Evolutionary conservation across 129 eudicot genomes (phyloP), one percentile per base, ranked within the genome.

Genomic region (Dittrichia graveolens): DNA sequence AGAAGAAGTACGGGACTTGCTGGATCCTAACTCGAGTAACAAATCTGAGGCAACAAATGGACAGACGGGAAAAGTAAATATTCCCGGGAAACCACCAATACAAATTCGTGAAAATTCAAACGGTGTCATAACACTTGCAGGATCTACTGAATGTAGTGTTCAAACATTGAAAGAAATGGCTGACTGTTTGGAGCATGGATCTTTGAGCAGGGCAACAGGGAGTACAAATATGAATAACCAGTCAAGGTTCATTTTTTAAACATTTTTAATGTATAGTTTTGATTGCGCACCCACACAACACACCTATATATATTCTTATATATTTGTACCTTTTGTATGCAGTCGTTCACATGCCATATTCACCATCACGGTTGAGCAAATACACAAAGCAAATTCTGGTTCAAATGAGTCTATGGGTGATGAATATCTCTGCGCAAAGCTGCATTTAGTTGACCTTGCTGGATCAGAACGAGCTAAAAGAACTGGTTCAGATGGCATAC

Each of bases 281-380:
- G 8, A 13, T 24, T 24, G 31, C 31, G n/a, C n/a, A n/a, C n/a
- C n/a, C n/a, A n/a, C n/a, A n/a, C n/a, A n/a, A n/a, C n/a, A n/a
- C n/a, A n/a, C n/a, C n/a, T 19, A 11, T 24, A 5, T 53, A 11
- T 41, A 47, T 58, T 49, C 56, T 72, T 76, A 46, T 14, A 3
- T 18, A 3, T 66, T 13, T 16, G 64, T 18, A 13, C 38, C 47
- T 63, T 69, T 62, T 31, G 68, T 72, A 60, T 72, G 67, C 85
- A 95, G 99, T 72, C 99, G 99, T 16, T 95, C 99, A 52, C 99
- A 95, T 86, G 99, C 99, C 55, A 95, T 95, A 68, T 95, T 95
- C 82, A 95, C 99, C 11, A 90, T 95, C 61, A 88, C 99, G 15
- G 74, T 95, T 79, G 99, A 95, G 81, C 99, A 95, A 81, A 95